phyloP scores from a whole-genome alignment of 768 basidiomycete species.

The Xerocomus spinulosus region DNA sequence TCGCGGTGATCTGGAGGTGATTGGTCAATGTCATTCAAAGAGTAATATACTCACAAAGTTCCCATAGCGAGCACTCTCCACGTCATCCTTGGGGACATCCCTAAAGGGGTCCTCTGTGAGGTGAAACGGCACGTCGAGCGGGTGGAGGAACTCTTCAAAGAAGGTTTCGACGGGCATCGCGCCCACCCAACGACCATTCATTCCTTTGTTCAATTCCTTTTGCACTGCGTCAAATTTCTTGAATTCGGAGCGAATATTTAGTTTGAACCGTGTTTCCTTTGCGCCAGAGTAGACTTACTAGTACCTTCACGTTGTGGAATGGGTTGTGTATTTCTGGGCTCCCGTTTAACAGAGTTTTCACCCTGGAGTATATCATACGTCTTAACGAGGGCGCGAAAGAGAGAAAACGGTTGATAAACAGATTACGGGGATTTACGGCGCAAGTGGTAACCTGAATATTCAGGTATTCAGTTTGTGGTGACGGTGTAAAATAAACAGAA shows the following conservation, averaged over 20 bases:
- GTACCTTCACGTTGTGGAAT: background rate
- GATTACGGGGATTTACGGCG: too few relatives aligned
- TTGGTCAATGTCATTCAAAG: background rate
- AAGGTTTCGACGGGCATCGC: conserved; percentile 1
- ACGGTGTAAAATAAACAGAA: too few relatives aligned
- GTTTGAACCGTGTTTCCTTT: background rate
- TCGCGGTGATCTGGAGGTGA: background rate
- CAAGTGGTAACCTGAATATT: too few relatives aligned
- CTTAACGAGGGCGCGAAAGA: background rate
- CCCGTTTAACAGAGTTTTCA: too few relatives aligned
- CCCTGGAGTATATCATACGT: background rate
- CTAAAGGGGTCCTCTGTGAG: background rate
- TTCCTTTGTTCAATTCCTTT: background rate
- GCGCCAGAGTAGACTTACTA: background rate
- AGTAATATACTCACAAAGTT: background rate
- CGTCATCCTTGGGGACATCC: background rate
- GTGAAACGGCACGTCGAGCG: background rate
- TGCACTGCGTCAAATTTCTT: background rate
- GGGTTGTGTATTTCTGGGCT: background rate
- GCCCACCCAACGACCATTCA: background rate
- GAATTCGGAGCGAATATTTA: background rate
- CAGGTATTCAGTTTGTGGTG: too few relatives aligned
- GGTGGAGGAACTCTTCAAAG: background rate
- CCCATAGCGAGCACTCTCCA: background rate
- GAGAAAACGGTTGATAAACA: background rate